Evolutionary conservation across 208 protist species (phyloP).

Genomic region (Acanthamoeba triangularis): DNA sequence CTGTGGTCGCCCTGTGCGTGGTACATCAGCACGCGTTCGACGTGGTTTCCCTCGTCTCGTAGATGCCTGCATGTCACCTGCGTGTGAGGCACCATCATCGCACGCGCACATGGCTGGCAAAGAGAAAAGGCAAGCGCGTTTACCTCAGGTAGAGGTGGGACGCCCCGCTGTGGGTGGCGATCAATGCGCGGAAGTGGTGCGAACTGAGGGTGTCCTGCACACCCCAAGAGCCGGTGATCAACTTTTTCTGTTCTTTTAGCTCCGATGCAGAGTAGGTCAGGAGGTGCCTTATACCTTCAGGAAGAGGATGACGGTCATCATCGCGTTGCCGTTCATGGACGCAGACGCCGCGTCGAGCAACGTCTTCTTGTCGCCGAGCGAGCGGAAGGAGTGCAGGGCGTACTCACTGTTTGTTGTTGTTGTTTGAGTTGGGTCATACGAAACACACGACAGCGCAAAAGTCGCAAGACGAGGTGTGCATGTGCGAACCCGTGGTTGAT

Average conservation of each 20-base stretch:
- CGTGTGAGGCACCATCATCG: too few species aligned
- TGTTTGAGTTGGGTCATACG: not conserved
- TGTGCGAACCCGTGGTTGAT: not conserved
- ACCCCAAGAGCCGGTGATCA: not conserved
- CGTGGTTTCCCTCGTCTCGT: not conserved
- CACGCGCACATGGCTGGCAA: not conserved
- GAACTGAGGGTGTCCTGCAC: slow-evolving; percentile 4
- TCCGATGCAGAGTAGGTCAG: not conserved
- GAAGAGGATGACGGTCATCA: slow-evolving; percentile 23
- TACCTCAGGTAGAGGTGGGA: not conserved
- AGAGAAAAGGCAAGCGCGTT: not conserved
- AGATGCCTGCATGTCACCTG: not conserved
- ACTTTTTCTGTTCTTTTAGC: too few species aligned
- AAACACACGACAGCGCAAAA: not conserved
- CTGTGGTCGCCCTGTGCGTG: not conserved
- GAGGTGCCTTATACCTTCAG: not conserved
- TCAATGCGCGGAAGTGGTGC: not conserved
- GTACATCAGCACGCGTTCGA: slow-evolving; percentile 1
- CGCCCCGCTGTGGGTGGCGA: not conserved
- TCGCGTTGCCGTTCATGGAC: not conserved
- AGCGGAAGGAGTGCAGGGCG: not conserved
- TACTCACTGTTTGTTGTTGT: not conserved
- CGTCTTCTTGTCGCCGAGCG: not conserved
- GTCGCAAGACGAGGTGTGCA: not conserved
- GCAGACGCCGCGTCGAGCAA: slow-evolving; percentile 6